A percentile compares a stretch with the other conserved stretches of the same genome.
phyloP scores from a whole-genome alignment of 2,329 filamentous ascomycete species.

The Penicillium nordicum region DNA sequence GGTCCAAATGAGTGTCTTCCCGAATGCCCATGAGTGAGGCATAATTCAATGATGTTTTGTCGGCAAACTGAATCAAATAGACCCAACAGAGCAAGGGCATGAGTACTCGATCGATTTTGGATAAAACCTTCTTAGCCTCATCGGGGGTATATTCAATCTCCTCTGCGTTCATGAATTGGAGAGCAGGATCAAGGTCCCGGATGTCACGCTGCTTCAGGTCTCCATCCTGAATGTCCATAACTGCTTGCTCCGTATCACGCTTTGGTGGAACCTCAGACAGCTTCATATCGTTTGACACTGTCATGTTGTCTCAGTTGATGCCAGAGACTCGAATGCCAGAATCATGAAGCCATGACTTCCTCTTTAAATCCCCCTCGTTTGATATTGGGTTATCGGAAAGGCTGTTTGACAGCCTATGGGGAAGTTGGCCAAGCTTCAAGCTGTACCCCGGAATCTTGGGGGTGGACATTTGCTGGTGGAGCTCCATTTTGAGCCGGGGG shows the following conservation, averaged over 20 bases:
- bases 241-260: conserved; percentile 1
- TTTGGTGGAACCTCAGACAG: conserved; percentile 2
- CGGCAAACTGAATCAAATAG: conserved; percentile 11
- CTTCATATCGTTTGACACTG: conserved; percentile 4
- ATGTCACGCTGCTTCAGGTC: background rate
- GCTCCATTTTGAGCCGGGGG: conserved; percentile 1
- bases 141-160: conserved; percentile 6
- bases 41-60: conserved; percentile 15
- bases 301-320: conserved; percentile 1
- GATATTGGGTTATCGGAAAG: conserved; percentile 4
- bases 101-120: conserved; percentile 3
- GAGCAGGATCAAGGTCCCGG: conserved; percentile 2
- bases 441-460: conserved; percentile 5
- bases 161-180: conserved; percentile 1
- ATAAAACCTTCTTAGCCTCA: conserved; percentile 1
- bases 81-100: conserved; percentile 12
- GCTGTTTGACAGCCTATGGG: conserved; percentile 1
- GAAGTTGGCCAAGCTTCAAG: conserved; percentile 1
- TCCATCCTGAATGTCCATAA: conserved; percentile 1
- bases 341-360: conserved; percentile 1
- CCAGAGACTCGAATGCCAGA: background rate
- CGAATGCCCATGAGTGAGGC: conserved; percentile 19
- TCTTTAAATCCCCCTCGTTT: conserved; percentile 2
- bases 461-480: conserved; percentile 6
- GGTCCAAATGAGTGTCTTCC: conserved; percentile 34